These are phyloP conservation scores for Sphagnum tenellum DNA, from an alignment of 225 moss, liverwort and hornwort genomes.

Conservation along the genomic window DNA sequence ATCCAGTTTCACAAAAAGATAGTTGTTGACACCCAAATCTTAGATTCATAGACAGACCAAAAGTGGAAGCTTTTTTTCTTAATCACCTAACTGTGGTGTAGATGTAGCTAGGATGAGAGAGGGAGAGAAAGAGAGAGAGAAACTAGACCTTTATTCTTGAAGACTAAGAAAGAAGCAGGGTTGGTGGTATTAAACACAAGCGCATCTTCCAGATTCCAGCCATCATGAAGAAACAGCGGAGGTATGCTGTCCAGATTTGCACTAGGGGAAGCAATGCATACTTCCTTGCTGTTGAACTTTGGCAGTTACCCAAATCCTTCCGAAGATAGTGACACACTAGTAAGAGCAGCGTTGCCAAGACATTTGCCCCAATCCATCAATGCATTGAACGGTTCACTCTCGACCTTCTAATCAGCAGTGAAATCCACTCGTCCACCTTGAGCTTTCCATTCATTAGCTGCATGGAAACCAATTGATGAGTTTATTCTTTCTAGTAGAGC, in stretches of 20 bases:
- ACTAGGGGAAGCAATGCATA: conserved; percentile 67
- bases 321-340: conserved; percentile 58
- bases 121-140: background rate
- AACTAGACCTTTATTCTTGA: conserved; percentile 52
- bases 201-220: conserved; percentile 70
- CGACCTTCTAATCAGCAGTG: conserved; percentile 66
- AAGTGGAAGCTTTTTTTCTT: no score
- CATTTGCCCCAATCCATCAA: conserved; percentile 58
- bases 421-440: conserved; percentile 76
- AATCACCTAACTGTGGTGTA: no score
- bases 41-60: no score
- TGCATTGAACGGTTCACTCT: conserved; percentile 28
- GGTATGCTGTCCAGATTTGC: conserved; percentile 60
- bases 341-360: conserved; percentile 27
- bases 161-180: conserved; percentile 55
- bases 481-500: no score
- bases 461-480: conserved; percentile 35
- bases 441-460: conserved; percentile 66
- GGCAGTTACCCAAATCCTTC: conserved; percentile 92
- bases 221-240: conserved; percentile 48
- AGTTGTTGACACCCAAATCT: no score
- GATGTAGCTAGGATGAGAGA: no score
- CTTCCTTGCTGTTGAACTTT: conserved; percentile 36
- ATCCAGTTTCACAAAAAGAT: no score
- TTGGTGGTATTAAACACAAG: conserved; percentile 61